Conservation (phyloP, 495 filamentous ascomycete species). For the Penicillium coffeae region DNA sequence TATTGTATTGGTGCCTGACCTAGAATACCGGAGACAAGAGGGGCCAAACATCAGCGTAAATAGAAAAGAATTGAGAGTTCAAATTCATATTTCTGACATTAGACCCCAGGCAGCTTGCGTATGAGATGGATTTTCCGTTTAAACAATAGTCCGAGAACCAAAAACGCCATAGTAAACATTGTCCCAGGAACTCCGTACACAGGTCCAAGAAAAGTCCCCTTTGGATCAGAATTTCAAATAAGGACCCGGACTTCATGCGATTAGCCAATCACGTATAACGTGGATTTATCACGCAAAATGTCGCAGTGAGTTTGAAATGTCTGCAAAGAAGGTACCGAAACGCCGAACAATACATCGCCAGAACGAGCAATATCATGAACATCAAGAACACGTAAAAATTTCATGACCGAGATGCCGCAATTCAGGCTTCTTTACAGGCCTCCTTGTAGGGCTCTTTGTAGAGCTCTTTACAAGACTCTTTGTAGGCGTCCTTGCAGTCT, state of each 20-base stretch:
- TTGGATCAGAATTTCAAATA: background rate
- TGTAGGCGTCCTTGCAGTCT: slow-evolving; percentile 1
- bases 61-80: background rate
- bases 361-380: background rate
- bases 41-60: too few relatives aligned
- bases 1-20: background rate
- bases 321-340: background rate
- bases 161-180: background rate
- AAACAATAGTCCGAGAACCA: background rate
- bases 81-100: too few relatives aligned
- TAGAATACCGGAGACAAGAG: background rate
- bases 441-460: slow-evolving; percentile 1
- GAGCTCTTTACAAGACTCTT: slow-evolving; percentile 1
- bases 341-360: background rate
- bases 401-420: background rate
- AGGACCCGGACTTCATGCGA: background rate
- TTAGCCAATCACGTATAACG: background rate
- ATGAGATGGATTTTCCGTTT: background rate
- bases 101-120: too few relatives aligned
- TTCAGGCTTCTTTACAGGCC: background rate
- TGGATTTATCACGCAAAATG: background rate
- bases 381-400: background rate
- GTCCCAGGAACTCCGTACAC: background rate
- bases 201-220: background rate
- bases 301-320: background rate